Percentiles rank a stretch among this genome's conserved stretches.
Conservation (phyloP, 2,329 filamentous ascomycete species). For the Mycosphaerelloides madeirae region DNA sequence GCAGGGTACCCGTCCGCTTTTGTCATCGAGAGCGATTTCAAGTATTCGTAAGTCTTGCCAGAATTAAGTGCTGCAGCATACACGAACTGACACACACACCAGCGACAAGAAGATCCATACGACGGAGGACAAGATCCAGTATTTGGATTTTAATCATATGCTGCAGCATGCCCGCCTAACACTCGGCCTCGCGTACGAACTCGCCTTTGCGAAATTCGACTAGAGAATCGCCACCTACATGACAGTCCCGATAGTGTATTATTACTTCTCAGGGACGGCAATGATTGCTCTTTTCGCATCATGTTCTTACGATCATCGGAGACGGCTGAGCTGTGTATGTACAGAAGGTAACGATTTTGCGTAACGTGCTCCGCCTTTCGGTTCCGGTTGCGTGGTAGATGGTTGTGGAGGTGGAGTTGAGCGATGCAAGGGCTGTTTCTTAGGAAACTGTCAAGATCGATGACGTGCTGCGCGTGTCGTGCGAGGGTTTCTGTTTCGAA, state of each 20-base stretch:
- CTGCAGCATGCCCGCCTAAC: constrained; percentile 83
- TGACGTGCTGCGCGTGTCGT: neutral
- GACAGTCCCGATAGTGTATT: too few species aligned
- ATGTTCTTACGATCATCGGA: too few species aligned
- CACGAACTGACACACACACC: constrained; percentile 14
- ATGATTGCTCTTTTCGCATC: too few species aligned
- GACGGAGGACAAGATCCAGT: constrained; percentile 65
- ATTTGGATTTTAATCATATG: constrained; percentile 83
- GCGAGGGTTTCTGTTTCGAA: too few species aligned
- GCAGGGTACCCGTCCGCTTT: constrained; percentile 71
- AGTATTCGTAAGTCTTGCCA: constrained; percentile 29
- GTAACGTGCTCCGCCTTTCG: too few species aligned
- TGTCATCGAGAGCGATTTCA: constrained; percentile 69
- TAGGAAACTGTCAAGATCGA: neutral
- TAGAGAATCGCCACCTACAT: constrained; percentile 13
- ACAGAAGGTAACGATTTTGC: too few species aligned
- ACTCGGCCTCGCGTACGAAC: constrained; percentile 75
- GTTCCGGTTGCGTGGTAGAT: too few species aligned
- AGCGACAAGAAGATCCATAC: constrained; percentile 65
- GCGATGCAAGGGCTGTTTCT: neutral
- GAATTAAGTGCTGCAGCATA: too few species aligned
- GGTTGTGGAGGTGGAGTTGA: neutral
- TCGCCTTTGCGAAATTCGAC: constrained; percentile 70
- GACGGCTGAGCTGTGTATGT: too few species aligned
- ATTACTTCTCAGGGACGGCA: too few species aligned